phyloP scores from a whole-genome alignment of 1,284 basidiomycete genomes.

The Ustilago sp. region DNA sequence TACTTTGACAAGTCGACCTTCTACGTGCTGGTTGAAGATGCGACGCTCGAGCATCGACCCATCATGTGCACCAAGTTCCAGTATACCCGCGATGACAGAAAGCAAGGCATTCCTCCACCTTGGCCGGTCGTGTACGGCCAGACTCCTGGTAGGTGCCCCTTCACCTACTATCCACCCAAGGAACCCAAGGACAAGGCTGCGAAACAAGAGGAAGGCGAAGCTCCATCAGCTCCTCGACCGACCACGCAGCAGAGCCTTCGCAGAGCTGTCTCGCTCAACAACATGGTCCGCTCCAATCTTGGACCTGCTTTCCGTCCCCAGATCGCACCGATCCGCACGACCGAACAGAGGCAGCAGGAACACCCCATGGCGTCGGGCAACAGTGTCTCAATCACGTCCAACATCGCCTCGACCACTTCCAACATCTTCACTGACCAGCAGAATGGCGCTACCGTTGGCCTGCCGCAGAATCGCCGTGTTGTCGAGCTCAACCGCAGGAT shows the following conservation, averaged over 20 bases:
- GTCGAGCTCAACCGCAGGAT: slow-evolving; percentile 57
- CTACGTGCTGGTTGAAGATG: slow-evolving; percentile 91
- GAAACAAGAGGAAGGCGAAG: slow-evolving; percentile 25
- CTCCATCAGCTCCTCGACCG: slow-evolving; percentile 9
- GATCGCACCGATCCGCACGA: slow-evolving; percentile 21
- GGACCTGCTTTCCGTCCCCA: slow-evolving; percentile 30
- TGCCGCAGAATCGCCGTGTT: slow-evolving; percentile 57
- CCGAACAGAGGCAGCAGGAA: slow-evolving; percentile 38
- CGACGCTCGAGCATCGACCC: slow-evolving; percentile 78
- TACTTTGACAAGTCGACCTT: slow-evolving; percentile 85
- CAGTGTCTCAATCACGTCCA: slow-evolving; percentile 90
- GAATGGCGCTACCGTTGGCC: slow-evolving; percentile 33
- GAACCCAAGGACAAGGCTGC: slow-evolving; percentile 30
- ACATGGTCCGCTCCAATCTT: slow-evolving; percentile 73
- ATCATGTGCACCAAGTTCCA: slow-evolving; percentile 74
- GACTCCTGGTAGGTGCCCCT: slow-evolving; percentile 70
- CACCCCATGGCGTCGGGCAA: slow-evolving; percentile 73
- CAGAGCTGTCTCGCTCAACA: slow-evolving; percentile 81
- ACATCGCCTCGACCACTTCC: slow-evolving; percentile 86
- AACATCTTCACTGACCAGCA: slow-evolving; percentile 62
- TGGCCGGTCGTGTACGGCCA: slow-evolving; percentile 73
- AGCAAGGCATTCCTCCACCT: slow-evolving; percentile 59
- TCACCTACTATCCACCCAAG: slow-evolving; percentile 63
- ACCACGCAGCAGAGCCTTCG: slow-evolving; percentile 72
- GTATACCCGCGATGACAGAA: slow-evolving; percentile 52